Conservation (phyloP, 2,329 filamentous ascomycete species). For the Arthrobotrys musiformis region DNA sequence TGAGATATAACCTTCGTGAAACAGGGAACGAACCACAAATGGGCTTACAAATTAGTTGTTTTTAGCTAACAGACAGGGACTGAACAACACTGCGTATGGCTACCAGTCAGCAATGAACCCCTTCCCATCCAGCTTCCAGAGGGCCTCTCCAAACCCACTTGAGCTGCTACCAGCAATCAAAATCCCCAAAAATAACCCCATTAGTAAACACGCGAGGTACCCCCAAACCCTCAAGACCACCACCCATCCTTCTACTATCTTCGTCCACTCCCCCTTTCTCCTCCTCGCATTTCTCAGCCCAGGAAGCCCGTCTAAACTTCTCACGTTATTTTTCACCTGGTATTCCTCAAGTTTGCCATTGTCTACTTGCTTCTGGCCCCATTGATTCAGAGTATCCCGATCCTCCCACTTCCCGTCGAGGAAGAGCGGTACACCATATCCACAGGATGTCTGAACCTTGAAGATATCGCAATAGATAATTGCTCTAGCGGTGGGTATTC, state of each 20-base stretch:
- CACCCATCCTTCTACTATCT: slow-evolving; percentile 21
- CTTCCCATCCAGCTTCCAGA: slow-evolving; percentile 44
- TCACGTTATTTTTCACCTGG: slow-evolving; percentile 68
- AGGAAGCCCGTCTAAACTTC: slow-evolving; percentile 71
- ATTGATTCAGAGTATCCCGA: slow-evolving; percentile 69
- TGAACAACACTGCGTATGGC: too few relatives aligned
- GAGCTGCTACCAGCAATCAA: not conserved
- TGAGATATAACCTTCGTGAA: not conserved
- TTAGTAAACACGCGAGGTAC: slow-evolving; percentile 24
- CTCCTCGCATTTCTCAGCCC: slow-evolving; percentile 69
- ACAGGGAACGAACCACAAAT: not conserved
- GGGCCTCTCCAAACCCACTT: not conserved
- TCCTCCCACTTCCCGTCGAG: slow-evolving; percentile 64
- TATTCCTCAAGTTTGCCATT: slow-evolving; percentile 69
- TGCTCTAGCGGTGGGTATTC: slow-evolving; percentile 68
- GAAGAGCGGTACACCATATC: slow-evolving; percentile 70
- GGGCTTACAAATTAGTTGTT: too few relatives aligned
- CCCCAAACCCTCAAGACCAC: slow-evolving; percentile 32
- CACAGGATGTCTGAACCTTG: slow-evolving; percentile 75
- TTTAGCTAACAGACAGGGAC: too few relatives aligned
- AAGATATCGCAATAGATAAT: slow-evolving; percentile 73
- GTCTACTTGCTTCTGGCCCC: slow-evolving; percentile 66
- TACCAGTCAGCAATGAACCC: slow-evolving; percentile 39
- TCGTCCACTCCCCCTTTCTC: slow-evolving; percentile 66
- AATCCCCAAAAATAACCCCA: slow-evolving; percentile 35